These are phyloP conservation scores for Sugiyamaella neomexicana DNA, from an alignment of 1,139 yeast species.

Conservation along the genomic window DNA sequence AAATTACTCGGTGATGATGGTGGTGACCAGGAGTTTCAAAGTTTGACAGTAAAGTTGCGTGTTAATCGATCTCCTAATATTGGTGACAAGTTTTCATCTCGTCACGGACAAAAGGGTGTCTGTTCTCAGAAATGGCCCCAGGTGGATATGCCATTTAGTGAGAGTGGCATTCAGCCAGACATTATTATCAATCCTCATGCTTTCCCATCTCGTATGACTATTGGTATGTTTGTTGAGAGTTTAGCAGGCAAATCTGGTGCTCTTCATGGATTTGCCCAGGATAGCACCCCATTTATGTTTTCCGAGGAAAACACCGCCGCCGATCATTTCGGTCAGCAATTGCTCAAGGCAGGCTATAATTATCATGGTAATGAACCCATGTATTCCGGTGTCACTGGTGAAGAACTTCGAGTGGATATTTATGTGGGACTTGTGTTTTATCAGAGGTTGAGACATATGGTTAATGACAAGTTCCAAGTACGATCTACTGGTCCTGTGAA, in stretches of 20 bases:
- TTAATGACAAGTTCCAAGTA: conserved; percentile 98
- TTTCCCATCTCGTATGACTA: conserved; percentile 99
- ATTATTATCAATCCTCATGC: conserved; percentile 98
- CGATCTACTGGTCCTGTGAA: conserved; percentile 99
- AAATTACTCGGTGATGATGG: conserved; percentile 84
- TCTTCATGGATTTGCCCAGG: conserved; percentile 95
- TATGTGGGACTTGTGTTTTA: conserved; percentile 96
- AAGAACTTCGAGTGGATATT: conserved; percentile 92
- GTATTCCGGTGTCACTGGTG: conserved; percentile 99
- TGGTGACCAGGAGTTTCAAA: conserved; percentile 78
- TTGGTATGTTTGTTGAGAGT: conserved; percentile 98
- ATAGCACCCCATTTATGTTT: conserved; percentile 95
- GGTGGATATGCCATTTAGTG: conserved; percentile 95
- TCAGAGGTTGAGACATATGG: conserved; percentile 99
- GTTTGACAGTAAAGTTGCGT: conserved; percentile 84
- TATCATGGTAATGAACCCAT: conserved; percentile 98
- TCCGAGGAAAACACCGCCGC: conserved; percentile 94
- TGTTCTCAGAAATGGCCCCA: conserved; percentile 99
- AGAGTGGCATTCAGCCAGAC: conserved; percentile 95
- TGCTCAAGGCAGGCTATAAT: conserved; percentile 84
- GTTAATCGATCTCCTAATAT: conserved; percentile 89
- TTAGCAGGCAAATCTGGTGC: conserved; percentile 99
- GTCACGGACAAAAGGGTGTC: conserved; percentile 99
- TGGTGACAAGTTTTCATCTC: conserved; percentile 97
- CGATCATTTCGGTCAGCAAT: conserved; percentile 94